Percentiles rank a stretch among this genome's conserved stretches.
These are phyloP conservation scores for Aspergillus panamensis DNA, from an alignment of 495 filamentous ascomycete genomes.

Conservation along the genomic window DNA sequence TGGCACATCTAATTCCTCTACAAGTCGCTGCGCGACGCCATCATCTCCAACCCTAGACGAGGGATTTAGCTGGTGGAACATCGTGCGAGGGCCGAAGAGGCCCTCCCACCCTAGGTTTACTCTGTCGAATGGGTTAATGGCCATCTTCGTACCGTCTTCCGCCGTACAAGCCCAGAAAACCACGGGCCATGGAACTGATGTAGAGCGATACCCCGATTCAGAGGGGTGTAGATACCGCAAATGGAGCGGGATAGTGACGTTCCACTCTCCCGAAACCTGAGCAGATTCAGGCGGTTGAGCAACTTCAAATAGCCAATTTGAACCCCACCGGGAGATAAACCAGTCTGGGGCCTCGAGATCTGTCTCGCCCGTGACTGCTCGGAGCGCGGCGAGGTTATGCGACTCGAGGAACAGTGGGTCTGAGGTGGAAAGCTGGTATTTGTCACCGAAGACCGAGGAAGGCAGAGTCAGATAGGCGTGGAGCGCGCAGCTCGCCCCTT, in stretches of 20 bases:
- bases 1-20: constrained; percentile 65
- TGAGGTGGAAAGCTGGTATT: constrained; percentile 67
- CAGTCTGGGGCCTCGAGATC: constrained; percentile 94
- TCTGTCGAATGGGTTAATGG: constrained; percentile 81
- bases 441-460: constrained; percentile 77
- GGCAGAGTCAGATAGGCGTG: constrained; percentile 87
- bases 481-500: constrained; percentile 57
- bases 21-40: constrained; percentile 29
- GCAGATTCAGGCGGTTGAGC: constrained; percentile 38
- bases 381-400: constrained; percentile 67
- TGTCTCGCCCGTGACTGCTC: constrained; percentile 69
- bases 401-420: constrained; percentile 70
- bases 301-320: constrained; percentile 72
- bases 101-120: constrained; percentile 81
- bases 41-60: constrained; percentile 29
- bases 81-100: constrained; percentile 71
- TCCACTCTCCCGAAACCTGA: constrained; percentile 49
- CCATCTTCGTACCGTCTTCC: constrained; percentile 69
- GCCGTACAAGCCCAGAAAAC: constrained; percentile 91
- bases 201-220: constrained; percentile 45
- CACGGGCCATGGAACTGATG: constrained; percentile 64
- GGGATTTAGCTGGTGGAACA: constrained; percentile 84
- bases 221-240: constrained; percentile 73
- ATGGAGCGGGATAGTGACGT: constrained; percentile 78
- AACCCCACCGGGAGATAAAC: constrained; percentile 74